Base-by-base conservation (phyloP, 768 basidiomycete genomes). In the Macrolepiota fuliginosa region DNA sequence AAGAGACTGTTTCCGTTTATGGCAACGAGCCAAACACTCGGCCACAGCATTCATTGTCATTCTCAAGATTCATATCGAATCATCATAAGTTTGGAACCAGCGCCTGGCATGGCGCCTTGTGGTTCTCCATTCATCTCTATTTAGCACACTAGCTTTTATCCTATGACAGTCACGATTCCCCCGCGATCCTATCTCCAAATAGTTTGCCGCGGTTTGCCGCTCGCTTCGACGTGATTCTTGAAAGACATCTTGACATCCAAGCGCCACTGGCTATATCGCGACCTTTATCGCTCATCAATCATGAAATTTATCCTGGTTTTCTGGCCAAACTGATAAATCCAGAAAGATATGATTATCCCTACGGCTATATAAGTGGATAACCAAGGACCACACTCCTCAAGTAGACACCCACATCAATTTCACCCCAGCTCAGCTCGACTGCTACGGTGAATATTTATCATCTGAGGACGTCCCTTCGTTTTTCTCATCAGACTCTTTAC, bases 141-240 rank as follows among this genome's bases (percentile, higher is more conserved):
- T 45, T 54, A 6, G 45, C 17, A 4, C 45, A 37, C 56, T 27
- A 24, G 24, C 32, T 29, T 17, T 54, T 29, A 12, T 22, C 50
- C 11, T 49, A 36, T 54, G 45, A 47, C 4, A 7, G 12, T 15
- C 51, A n/a, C 55, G 32, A 17, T 36, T 66, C 63, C 66, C 62
- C 65, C 66, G 67, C 63, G 67, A 67, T 65, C 65, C 68, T 58
- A 51, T 36, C 51, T 19, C 45, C 32, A 40, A 52, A 60, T 19
- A 36, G 19, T 55, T 50, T 35, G 35, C 45, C 52, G 45, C 46
- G n/a, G 40, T 55, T 40, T 62, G 52, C 46, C 53, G 32, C 24
- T 15, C 29, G 17, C 32, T 51, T 50, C 58, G 4, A n/a, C 27
- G 39, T 12, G 24, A 32, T 49, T 42, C 39, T 53, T 29, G 27